These are phyloP conservation scores for Ascochyta fabae DNA, from an alignment of 2,329 filamentous ascomycete species.

Conservation along the genomic window DNA sequence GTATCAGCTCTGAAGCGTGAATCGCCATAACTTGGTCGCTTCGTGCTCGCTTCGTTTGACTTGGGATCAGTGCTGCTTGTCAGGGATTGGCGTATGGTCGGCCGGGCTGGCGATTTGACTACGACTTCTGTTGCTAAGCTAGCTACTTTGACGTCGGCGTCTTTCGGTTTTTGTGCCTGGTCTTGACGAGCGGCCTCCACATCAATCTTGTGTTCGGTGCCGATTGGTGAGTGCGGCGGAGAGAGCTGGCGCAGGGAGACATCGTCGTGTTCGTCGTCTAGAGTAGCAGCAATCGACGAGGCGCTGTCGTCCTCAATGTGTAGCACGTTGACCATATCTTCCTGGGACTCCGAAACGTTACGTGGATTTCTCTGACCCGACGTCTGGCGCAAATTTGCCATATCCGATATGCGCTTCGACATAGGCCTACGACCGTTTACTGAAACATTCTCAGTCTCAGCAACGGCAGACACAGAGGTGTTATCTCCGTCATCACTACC, in stretches of 20 bases:
- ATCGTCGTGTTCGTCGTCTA: constrained; percentile 65
- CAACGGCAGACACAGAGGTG: constrained; percentile 64
- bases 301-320: constrained; percentile 50
- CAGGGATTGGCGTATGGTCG: constrained; percentile 25
- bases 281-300: constrained; percentile 59
- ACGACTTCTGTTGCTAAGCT: background rate
- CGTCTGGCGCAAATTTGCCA: constrained; percentile 37
- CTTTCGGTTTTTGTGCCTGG: background rate
- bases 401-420: constrained; percentile 47
- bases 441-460: constrained; percentile 30
- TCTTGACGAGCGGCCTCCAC: background rate
- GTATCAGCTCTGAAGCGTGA: constrained; percentile 31
- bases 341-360: constrained; percentile 40
- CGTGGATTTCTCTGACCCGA: constrained; percentile 25
- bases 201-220: constrained; percentile 19
- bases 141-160: background rate
- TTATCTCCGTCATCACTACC: constrained; percentile 56
- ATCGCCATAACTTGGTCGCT: constrained; percentile 18
- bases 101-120: background rate
- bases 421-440: constrained; percentile 27
- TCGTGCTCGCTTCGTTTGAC: constrained; percentile 16
- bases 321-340: constrained; percentile 43
- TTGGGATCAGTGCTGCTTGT: constrained; percentile 44
- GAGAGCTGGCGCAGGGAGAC: constrained; percentile 42
- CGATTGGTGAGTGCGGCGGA: constrained; percentile 34